Evolutionary conservation across 83 land plant species (phyloP).

Genomic region (Thuja plicata): DNA sequence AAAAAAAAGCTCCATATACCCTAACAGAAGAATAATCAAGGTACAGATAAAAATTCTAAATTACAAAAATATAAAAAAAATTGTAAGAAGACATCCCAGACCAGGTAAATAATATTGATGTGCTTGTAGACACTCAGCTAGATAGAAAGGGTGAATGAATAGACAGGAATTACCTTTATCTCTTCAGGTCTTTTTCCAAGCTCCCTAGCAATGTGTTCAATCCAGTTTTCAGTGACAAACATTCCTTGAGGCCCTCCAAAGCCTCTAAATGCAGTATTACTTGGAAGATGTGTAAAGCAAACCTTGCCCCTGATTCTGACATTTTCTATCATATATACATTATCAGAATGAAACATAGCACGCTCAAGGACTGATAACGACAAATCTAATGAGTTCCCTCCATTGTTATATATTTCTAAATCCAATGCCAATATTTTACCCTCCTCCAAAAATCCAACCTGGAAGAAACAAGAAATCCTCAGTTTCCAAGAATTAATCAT

Average conservation of each 20-base stretch:
- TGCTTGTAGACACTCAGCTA: not conserved
- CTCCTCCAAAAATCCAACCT: slow-evolving; percentile 90
- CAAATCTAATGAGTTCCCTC: slow-evolving; percentile 88
- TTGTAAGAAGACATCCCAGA: not conserved
- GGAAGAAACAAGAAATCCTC: not conserved
- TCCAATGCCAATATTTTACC: slow-evolving; percentile 88
- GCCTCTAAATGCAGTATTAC: slow-evolving; percentile 96
- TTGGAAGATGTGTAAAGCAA: slow-evolving; percentile 86
- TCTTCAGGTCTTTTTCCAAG: slow-evolving; percentile 76
- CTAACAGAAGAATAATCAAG: not conserved
- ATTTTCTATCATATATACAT: slow-evolving; percentile 88
- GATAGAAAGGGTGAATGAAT: not conserved
- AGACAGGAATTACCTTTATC: slow-evolving; percentile 56
- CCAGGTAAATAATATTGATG: not conserved
- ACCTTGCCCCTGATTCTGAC: slow-evolving; percentile 73
- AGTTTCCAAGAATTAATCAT: not conserved
- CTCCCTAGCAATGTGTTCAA: slow-evolving; percentile 73
- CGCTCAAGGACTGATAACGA: slow-evolving; percentile 84
- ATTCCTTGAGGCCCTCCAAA: slow-evolving; percentile 99
- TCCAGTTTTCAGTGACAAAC: slow-evolving; percentile 94
- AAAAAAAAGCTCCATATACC: too few species aligned
- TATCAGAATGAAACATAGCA: slow-evolving; percentile 92
- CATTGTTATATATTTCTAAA: slow-evolving; percentile 89
- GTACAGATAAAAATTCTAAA: not conserved
- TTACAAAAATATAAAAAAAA: not conserved